These are phyloP conservation scores for Aspergillus baeticus DNA, from an alignment of 495 filamentous ascomycete species.

Conservation along the genomic window DNA sequence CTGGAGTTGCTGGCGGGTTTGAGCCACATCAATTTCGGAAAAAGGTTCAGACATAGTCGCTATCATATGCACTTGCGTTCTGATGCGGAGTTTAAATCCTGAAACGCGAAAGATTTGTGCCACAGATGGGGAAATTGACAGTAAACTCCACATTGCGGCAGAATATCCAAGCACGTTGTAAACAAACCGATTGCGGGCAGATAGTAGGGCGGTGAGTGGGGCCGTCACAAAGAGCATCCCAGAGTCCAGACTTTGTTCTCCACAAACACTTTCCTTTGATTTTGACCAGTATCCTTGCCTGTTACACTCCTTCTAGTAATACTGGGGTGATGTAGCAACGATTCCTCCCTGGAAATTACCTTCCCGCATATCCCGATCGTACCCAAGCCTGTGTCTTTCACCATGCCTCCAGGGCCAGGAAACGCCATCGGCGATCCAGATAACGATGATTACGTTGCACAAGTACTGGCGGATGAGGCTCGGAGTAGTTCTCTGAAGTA, in stretches of 20 bases:
- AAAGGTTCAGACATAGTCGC: slow-evolving; percentile 19
- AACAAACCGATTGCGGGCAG: neutral
- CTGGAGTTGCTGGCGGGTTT: slow-evolving; percentile 38
- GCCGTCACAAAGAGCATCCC: neutral
- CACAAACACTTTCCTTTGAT: neutral
- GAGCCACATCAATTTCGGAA: slow-evolving; percentile 22
- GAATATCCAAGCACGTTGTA: neutral
- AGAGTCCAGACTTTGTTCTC: neutral
- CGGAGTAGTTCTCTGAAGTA: slow-evolving; percentile 68
- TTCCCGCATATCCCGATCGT: neutral
- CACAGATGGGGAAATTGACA: neutral
- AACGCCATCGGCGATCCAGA: slow-evolving; percentile 33
- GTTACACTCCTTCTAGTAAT: neutral
- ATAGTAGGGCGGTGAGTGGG: no score
- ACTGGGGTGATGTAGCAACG: slow-evolving; percentile 7
- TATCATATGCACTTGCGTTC: neutral
- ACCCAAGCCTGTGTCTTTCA: neutral
- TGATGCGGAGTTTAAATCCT: neutral
- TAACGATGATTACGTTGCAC: slow-evolving; percentile 75
- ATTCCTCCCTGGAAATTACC: neutral
- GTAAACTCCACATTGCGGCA: slow-evolving; percentile 1
- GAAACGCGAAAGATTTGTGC: neutral
- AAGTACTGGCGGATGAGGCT: slow-evolving; percentile 72
- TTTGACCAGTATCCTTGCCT: neutral
- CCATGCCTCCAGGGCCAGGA: slow-evolving; percentile 20